Base-by-base conservation (phyloP, 352 stramenopile species). In the Phytophthora cryptogea region DNA sequence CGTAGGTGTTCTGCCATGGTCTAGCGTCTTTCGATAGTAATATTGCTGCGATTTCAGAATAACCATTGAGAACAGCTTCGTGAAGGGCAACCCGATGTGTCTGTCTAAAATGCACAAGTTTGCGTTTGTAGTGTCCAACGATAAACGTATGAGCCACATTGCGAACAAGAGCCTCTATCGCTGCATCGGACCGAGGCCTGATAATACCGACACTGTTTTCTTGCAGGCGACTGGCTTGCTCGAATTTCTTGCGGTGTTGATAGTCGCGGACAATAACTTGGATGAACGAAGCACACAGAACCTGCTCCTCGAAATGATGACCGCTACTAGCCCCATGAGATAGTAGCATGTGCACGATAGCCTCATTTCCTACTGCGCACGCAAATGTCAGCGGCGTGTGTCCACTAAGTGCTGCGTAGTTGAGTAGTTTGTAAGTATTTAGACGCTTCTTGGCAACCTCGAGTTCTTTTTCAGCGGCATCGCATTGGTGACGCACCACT, bases 301-400 rank as follows among this genome's bases (percentile, higher is more conserved):
- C 41, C 8, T 78, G 76, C 44, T 92, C 80, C 35, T 89, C 80
- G 10, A 72, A 69, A 0, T 60, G 47, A 26, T 83, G 67, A 0
- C 77, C 78, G 14, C 59, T 70, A n/a, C 51, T 60, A 5, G 78
- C 84, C 8, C 84, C 82, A 31, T 88, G 74, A 0, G 75, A 74
- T 1, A 94, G 49, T 37, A 94, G 53, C 68, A 90, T 78, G 54
- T 90, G 75, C 11, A 89, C 78, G 37, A 91, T 85, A 1, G 80
- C 79, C 8, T 94, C 82, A 48, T 94, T 94, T 0, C 84, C 84
- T 7, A 92, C 59, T 0, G 71, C 78, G 7, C 74, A 70, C 1
- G 84, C 82, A 59, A 90, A 94, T 2, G 72, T 84, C 33, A 94
- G 57, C 7, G 84, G 69, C 5, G 82, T 91, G 55, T 94, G 84